These are phyloP conservation scores for Sindora glabra DNA, from an alignment of 306 rosid species.

Conservation along the genomic window DNA sequence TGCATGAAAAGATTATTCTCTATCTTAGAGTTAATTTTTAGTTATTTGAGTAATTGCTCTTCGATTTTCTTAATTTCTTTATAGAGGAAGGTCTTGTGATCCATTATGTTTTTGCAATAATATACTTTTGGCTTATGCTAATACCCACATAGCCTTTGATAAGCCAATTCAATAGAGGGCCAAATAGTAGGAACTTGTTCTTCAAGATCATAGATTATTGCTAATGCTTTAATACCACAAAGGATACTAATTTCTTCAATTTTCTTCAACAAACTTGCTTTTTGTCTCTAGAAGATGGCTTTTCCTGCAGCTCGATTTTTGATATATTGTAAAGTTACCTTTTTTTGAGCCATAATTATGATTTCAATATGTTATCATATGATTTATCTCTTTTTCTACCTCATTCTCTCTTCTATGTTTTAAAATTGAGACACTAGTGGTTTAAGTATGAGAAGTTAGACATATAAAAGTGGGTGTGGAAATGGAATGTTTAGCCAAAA, in stretches of 20 bases:
- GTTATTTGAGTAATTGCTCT: conserved; percentile 7
- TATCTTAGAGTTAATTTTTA: conserved; percentile 12
- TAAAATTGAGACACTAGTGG: no score
- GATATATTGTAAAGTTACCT: conserved; percentile 22
- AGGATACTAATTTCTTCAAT: conserved; percentile 22
- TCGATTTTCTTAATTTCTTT: conserved; percentile 10
- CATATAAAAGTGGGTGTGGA: no score
- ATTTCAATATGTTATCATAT: no score
- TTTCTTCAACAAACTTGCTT: conserved; percentile 28
- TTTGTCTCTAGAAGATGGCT: conserved; percentile 21
- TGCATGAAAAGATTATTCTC: conserved; percentile 13
- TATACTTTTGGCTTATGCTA: conserved; percentile 14
- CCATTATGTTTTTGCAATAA: conserved; percentile 18
- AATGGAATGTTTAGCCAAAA: no score
- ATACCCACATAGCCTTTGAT: conserved; percentile 9
- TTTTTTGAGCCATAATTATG: conserved; percentile 31
- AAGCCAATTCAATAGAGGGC: conserved; percentile 14
- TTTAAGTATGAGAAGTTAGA: no score
- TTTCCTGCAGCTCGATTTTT: conserved; percentile 24
- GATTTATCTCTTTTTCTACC: no score
- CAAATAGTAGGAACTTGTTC: conserved; percentile 4
- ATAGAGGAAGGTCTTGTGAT: conserved; percentile 27
- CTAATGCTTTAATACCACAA: conserved; percentile 21
- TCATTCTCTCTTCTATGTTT: no score
- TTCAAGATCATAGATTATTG: conserved; percentile 12